phyloP scores from a whole-genome alignment of 2,329 filamentous ascomycete species.

The Niveomyces coronatus region DNA sequence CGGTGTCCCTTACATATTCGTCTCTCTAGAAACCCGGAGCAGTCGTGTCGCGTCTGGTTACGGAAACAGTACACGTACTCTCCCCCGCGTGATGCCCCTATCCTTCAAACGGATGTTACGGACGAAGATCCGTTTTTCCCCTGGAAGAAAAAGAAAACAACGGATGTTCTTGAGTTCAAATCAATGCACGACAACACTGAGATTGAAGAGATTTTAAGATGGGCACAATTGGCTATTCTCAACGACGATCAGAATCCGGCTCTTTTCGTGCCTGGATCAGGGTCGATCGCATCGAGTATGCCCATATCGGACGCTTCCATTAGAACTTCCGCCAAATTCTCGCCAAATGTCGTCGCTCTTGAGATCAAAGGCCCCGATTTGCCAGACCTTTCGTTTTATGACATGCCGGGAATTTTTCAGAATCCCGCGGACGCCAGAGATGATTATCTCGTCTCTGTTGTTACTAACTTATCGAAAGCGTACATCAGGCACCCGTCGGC shows the following conservation, averaged over 20 bases:
- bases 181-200: conserved; percentile 48
- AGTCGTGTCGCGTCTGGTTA: conserved; percentile 59
- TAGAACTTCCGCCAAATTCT: conserved; percentile 55
- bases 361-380: conserved; percentile 63
- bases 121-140: conserved; percentile 48
- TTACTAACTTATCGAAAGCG: conserved; percentile 56
- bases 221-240: conserved; percentile 68
- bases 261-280: conserved; percentile 43
- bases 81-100: conserved; percentile 26
- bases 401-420: conserved; percentile 74
- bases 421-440: conserved; percentile 55
- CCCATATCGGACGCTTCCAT: conserved; percentile 26
- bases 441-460: conserved; percentile 58
- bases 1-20: conserved; percentile 74
- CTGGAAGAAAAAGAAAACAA: conserved; percentile 45
- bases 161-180: conserved; percentile 48
- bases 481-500: conserved; percentile 63
- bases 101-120: conserved; percentile 38
- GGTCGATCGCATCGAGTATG: conserved; percentile 27
- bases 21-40: conserved; percentile 46
- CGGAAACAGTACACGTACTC: conserved; percentile 53
- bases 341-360: conserved; percentile 69
- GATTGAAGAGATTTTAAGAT: conserved; percentile 58
- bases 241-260: conserved; percentile 49
- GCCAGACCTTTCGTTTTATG: conserved; percentile 71